Evolutionary conservation across 1,284 basidiomycete genomes (phyloP).

Genomic region (Fomitopsis palustris): DNA sequence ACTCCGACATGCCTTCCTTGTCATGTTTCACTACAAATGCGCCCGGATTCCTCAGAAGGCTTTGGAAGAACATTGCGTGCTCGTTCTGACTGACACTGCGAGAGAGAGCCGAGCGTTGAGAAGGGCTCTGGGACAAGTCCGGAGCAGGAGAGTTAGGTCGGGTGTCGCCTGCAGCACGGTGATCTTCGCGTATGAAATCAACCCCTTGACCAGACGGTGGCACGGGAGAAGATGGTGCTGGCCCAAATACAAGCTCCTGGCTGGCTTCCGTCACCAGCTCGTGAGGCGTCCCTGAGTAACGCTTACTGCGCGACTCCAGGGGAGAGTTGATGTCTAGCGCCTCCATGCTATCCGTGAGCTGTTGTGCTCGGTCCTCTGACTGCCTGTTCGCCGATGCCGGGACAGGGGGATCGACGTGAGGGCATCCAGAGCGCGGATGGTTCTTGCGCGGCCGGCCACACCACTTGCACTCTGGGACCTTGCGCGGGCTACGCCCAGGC

Average conservation of each 20-base stretch:
- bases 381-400: constrained; percentile 12
- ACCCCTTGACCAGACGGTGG: neutral
- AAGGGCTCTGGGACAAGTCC: neutral
- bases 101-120: neutral
- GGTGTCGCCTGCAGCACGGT: neutral
- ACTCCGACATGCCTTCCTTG: neutral
- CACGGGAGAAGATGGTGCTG: neutral
- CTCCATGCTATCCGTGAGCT: neutral
- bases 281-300: neutral
- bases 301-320: neutral
- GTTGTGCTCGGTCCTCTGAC: neutral
- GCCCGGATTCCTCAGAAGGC: neutral
- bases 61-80: constrained; percentile 3
- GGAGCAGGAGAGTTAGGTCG: neutral
- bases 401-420: constrained; percentile 31
- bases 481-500: constrained; percentile 5
- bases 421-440: constrained; percentile 57
- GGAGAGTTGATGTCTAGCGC: neutral
- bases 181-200: neutral
- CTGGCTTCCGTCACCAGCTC: neutral
- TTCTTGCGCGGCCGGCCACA: constrained; percentile 51
- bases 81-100: constrained; percentile 6
- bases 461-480: constrained; percentile 37
- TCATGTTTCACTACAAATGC: constrained; percentile 1
- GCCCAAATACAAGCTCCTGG: neutral